A percentile compares a stretch with the other conserved stretches of the same genome.
Conservation (phyloP, 1,139 yeast species). For the Taphrina pruni region DNA sequence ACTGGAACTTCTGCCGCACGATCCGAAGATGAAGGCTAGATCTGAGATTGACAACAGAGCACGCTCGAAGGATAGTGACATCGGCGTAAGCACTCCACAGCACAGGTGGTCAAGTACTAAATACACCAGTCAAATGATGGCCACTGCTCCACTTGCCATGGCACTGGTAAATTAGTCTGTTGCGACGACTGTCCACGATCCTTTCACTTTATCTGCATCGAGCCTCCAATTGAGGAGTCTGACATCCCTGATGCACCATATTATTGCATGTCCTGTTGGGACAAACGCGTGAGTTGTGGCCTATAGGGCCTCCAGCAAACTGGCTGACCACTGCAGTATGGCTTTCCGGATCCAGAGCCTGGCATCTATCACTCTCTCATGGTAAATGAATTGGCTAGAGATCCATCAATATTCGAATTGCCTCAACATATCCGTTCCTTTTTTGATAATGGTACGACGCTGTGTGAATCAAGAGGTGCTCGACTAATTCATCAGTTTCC, state of each 20-base stretch:
- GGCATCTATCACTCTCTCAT: constrained; percentile 68
- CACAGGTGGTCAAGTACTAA: not conserved
- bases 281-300: constrained; percentile 46
- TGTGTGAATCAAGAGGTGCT: not conserved
- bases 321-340: constrained; percentile 13
- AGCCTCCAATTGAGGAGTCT: constrained; percentile 81
- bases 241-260: constrained; percentile 80
- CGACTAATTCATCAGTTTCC: constrained; percentile 53
- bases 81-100: constrained; percentile 7
- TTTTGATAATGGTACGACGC: constrained; percentile 67
- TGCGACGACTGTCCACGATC: constrained; percentile 93
- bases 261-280: constrained; percentile 77
- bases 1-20: constrained; percentile 26
- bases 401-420: constrained; percentile 74
- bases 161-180: constrained; percentile 85
- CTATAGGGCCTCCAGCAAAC: not conserved
- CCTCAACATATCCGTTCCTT: constrained; percentile 74
- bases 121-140: constrained; percentile 65
- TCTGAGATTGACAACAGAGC: constrained; percentile 18
- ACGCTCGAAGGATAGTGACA: constrained; percentile 28
- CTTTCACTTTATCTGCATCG: constrained; percentile 87
- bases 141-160: constrained; percentile 85
- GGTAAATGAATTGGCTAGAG: constrained; percentile 62
- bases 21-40: constrained; percentile 10
- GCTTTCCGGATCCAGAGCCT: constrained; percentile 44